Evolutionary conservation across 192 early-diverging fungal genomes (phyloP).

Genomic region (Coemansia sp.): DNA sequence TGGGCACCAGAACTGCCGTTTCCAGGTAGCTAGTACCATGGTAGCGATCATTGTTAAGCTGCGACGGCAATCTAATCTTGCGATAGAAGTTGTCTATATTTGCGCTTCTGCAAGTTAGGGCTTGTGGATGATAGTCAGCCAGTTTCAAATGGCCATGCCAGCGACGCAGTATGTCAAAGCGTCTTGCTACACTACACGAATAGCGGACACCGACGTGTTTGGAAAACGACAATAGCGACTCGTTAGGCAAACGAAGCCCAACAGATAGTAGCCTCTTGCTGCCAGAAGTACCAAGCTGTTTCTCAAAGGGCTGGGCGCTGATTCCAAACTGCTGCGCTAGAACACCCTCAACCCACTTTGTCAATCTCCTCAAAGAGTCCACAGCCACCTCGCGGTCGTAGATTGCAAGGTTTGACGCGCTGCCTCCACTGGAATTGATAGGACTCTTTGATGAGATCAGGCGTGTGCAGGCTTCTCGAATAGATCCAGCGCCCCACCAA

Average conservation of each 20-base stretch:
- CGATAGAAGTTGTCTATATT: conserved; percentile 15
- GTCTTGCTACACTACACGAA: conserved; percentile 11
- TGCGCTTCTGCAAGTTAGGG: not conserved
- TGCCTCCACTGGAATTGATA: not conserved
- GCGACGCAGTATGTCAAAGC: conserved; percentile 31
- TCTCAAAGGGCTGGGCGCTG: not conserved
- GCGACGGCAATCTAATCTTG: conserved; percentile 11
- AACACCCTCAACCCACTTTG: conserved; percentile 9
- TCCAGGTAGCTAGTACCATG: not conserved
- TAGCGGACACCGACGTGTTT: conserved; percentile 48
- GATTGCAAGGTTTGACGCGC: not conserved
- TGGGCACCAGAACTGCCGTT: conserved; percentile 29
- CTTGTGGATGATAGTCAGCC: not conserved
- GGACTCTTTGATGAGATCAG: not conserved
- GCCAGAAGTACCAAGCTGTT: not conserved
- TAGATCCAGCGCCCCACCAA: conserved; percentile 44
- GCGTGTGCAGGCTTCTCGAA: not conserved
- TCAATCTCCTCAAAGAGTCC: not conserved
- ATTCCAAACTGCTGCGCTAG: conserved; percentile 13
- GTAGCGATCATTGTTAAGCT: not conserved
- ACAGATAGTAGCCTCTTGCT: not conserved
- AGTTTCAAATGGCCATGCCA: conserved; percentile 26
- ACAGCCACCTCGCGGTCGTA: not conserved
- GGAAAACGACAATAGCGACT: conserved; percentile 23
- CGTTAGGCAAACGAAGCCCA: conserved; percentile 10